Evolutionary conservation across 169 alveolate species (phyloP).

Genomic region (Perkinsus marinus): DNA sequence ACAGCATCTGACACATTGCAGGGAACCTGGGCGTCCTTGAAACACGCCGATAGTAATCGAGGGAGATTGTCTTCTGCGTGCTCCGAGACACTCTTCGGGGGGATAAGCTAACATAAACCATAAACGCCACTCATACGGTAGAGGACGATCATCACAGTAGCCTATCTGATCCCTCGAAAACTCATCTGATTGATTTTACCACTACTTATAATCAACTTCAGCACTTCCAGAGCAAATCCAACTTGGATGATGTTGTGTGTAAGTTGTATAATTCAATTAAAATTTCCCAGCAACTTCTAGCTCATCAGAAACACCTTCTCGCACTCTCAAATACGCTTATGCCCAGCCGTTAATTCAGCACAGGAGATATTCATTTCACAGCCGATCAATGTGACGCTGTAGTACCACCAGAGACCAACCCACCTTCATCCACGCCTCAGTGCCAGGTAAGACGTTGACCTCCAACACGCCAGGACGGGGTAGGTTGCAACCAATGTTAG

Average conservation of each 20-base stretch:
- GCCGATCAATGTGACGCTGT: not conserved
- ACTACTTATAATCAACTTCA: too few relatives aligned
- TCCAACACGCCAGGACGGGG: not conserved
- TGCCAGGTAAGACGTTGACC: not conserved
- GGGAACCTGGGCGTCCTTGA: not conserved
- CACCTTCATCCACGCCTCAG: not conserved
- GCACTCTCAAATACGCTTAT: not conserved
- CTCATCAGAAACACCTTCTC: too few relatives aligned
- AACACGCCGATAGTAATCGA: not conserved
- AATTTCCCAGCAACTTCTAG: too few relatives aligned
- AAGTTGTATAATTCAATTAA: too few relatives aligned
- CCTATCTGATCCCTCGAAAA: too few relatives aligned
- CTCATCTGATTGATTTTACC: too few relatives aligned
- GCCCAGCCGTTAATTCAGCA: not conserved
- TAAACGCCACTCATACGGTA: too few relatives aligned
- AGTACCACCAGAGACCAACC: not conserved
- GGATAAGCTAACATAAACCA: not conserved
- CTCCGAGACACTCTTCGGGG: not conserved
- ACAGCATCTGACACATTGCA: not conserved
- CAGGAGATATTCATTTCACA: not conserved
- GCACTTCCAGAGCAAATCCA: too few relatives aligned
- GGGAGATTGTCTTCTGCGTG: not conserved
- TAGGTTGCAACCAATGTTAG: not conserved
- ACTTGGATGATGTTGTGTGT: too few relatives aligned
- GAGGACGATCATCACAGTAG: too few relatives aligned